These are phyloP conservation scores for Musa itinerans DNA, from an alignment of 176 grass and related monocot genomes.

Conservation along the genomic window DNA sequence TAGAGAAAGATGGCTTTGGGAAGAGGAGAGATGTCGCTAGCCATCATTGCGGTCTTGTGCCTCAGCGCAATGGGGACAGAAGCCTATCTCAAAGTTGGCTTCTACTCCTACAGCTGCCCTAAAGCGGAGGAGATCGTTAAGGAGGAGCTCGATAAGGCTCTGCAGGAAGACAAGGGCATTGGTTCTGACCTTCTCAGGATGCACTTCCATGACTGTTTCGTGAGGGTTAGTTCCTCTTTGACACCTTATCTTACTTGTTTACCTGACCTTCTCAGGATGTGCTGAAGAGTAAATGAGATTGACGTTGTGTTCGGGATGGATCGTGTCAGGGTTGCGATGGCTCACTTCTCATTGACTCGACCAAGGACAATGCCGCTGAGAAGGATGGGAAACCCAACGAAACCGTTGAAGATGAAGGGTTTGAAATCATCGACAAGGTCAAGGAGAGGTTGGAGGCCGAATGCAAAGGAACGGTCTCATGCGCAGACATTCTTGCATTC, in stretches of 20 bases:
- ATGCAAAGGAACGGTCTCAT: slow-evolving; percentile 43
- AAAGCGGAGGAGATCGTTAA: not conserved
- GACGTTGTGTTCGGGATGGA: not conserved
- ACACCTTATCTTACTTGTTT: no score
- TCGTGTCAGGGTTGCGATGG: slow-evolving; percentile 51
- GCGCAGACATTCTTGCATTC: slow-evolving; percentile 63
- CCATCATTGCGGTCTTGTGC: not conserved
- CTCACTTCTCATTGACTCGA: slow-evolving; percentile 43
- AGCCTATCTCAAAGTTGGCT: not conserved
- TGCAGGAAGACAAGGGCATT: not conserved
- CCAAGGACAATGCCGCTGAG: slow-evolving; percentile 41
- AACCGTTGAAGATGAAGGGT: slow-evolving; percentile 31
- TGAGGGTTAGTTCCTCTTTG: not conserved
- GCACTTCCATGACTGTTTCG: slow-evolving; percentile 26
- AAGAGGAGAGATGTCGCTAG: not conserved
- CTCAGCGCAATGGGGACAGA: not conserved
- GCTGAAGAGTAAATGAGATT: not conserved
- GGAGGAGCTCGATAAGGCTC: not conserved
- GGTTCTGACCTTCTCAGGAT: slow-evolving; percentile 13
- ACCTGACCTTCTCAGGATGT: not conserved
- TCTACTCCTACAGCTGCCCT: not conserved
- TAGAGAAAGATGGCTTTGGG: not conserved
- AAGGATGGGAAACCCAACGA: slow-evolving; percentile 43
- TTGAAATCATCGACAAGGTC: slow-evolving; percentile 42
- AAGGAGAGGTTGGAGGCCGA: slow-evolving; percentile 39